These are phyloP conservation scores for Alliaria petiolata DNA, from an alignment of 345 rosid genomes.

Conservation along the genomic window DNA sequence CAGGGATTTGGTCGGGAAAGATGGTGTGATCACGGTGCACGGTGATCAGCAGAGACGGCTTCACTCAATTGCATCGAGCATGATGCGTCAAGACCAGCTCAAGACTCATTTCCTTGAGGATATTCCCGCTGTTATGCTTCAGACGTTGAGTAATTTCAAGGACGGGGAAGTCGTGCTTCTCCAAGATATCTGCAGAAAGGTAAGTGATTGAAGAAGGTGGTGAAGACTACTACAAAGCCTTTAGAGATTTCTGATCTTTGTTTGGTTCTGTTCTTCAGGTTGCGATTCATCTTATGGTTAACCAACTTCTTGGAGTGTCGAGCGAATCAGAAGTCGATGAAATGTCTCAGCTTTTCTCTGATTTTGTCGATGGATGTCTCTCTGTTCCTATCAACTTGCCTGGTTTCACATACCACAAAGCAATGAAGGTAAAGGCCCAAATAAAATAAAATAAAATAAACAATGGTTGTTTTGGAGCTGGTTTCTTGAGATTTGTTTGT, in stretches of 20 bases:
- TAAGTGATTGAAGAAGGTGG: conserved; percentile 24
- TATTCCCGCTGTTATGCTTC: conserved; percentile 57
- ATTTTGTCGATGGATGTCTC: conserved; percentile 86
- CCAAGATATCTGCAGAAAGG: conserved; percentile 87
- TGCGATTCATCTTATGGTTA: conserved; percentile 81
- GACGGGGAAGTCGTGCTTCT: conserved; percentile 53
- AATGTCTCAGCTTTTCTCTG: conserved; percentile 73
- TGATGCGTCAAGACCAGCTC: conserved; percentile 78
- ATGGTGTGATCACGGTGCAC: conserved; percentile 75
- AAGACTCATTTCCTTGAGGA: conserved; percentile 59
- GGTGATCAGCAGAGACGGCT: conserved; percentile 77
- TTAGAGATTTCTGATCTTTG: neutral
- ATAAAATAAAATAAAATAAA: neutral
- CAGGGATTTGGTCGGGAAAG: conserved; percentile 76
- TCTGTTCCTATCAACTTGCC: conserved; percentile 80
- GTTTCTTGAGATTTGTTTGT: neutral
- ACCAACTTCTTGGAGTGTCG: conserved; percentile 66
- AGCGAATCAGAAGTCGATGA: conserved; percentile 60
- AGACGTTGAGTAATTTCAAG: conserved; percentile 37
- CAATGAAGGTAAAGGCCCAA: conserved; percentile 60
- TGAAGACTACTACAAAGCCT: neutral
- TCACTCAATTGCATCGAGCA: conserved; percentile 70
- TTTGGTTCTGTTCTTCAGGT: conserved; percentile 39
- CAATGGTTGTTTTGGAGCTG: neutral
- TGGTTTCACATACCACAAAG: conserved; percentile 64